Conservation (phyloP, 352 stramenopile species). For the Phytophthora fragariaefolia region DNA sequence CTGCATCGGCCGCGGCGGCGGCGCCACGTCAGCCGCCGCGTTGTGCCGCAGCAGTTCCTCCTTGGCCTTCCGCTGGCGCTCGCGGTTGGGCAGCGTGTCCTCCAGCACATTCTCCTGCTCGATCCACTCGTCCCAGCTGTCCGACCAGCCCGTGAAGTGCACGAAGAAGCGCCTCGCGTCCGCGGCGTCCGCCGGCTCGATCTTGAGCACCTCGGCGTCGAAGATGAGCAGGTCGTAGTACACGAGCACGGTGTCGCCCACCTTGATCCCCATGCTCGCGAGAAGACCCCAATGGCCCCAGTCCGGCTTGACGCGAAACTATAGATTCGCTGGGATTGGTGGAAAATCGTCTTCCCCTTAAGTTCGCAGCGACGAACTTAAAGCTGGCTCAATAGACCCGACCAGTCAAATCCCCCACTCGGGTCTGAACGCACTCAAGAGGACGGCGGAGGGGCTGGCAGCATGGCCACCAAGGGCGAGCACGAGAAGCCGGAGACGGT, state of each 20-base stretch:
- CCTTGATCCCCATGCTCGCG: slow-evolving; percentile 28
- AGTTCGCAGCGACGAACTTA: too few relatives aligned
- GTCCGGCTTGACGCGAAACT: neutral
- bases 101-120: slow-evolving; percentile 33
- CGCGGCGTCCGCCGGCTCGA: slow-evolving; percentile 1
- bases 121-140: slow-evolving; percentile 39
- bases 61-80: slow-evolving; percentile 38
- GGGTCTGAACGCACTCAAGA: slow-evolving; percentile 3
- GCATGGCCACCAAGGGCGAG: slow-evolving; percentile 75
- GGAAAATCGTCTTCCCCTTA: too few relatives aligned
- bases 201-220: slow-evolving; percentile 30
- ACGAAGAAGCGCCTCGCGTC: slow-evolving; percentile 21
- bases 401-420: slow-evolving; percentile 33
- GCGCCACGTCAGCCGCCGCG: neutral
- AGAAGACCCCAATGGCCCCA: slow-evolving; percentile 16
- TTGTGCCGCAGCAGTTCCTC: slow-evolving; percentile 29
- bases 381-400: too few relatives aligned
- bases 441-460: neutral
- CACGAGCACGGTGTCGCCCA: slow-evolving; percentile 37
- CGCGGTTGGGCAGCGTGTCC: slow-evolving; percentile 32
- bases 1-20: slow-evolving; percentile 14
- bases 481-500: slow-evolving; percentile 79
- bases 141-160: slow-evolving; percentile 36
- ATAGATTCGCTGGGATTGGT: slow-evolving; percentile 25
- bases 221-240: slow-evolving; percentile 47